Base-by-base conservation (phyloP, 2,329 filamentous ascomycete genomes). In the Xylaria arbuscula region DNA sequence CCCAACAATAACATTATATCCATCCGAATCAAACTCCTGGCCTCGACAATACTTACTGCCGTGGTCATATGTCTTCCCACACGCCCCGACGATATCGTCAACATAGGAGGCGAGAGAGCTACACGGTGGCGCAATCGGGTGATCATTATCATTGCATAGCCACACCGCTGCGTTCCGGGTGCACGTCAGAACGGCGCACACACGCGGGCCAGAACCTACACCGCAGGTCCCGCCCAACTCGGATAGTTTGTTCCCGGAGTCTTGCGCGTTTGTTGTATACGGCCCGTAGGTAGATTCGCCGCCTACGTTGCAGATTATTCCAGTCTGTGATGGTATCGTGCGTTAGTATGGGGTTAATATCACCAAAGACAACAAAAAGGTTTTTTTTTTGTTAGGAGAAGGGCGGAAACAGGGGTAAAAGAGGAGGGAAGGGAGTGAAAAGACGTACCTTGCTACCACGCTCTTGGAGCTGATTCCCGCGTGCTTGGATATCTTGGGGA, bases 111-210 rank as follows among this genome's bases (percentile, higher is more conserved):
- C 69, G 15, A 72, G 55, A 45, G 59, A 50, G 45, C 13, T 36
- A 62, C 69, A 68, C 28, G 9, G 1, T 2, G 34, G 65, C 19
- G 45, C 19, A 19, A 72, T 55, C 2, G 19, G 11, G 28, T 1
- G 0, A 1, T 19, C 4, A 8, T 64, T 71, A 61, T 72, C 72
- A 61, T 73, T 73, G 58, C 71, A 72, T 22, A 74, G 48, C 67
- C 67, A 74, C 9, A 72, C 60, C 1, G 53, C 70, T 0, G 69
- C 66, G 13, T 68, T 34, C 10, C 58, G 9, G 15, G 56, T 58
- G 36, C 72, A 72, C 13, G 47, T 48, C 38, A 70, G 22, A 1
- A 51, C 59, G 2, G 51, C 17, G 48, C 71, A 74, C 3, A 47
- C 53, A 17, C 55, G 17, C 17, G 69, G 69, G 1, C 65, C 69